Conservation (phyloP, 2,329 filamentous ascomycete genomes). For the Epichloe hybrida region DNA sequence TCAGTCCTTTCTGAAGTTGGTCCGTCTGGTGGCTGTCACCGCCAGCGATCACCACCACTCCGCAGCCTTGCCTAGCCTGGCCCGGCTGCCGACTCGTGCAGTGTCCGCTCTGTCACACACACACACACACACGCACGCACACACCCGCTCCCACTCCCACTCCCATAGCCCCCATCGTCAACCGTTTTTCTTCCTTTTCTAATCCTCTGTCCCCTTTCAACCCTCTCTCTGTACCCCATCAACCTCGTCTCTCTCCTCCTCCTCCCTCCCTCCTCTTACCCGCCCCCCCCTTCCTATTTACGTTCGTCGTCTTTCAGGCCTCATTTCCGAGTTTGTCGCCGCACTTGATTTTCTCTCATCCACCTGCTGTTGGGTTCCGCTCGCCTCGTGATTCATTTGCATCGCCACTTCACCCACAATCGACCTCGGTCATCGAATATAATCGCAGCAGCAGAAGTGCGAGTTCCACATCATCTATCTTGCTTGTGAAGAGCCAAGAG, state of each 20-base stretch:
- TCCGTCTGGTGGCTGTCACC: not conserved
- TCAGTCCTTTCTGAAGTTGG: not conserved
- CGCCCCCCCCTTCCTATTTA: conserved; percentile 7
- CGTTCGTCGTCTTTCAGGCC: conserved; percentile 5
- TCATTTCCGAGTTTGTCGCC: conserved; percentile 15
- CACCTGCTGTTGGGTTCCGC: not conserved
- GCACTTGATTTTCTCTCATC: conserved; percentile 3
- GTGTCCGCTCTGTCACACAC: not conserved
- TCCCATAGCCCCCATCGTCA: conserved; percentile 5
- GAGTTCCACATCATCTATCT: not conserved
- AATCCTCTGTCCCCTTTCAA: conserved; percentile 14
- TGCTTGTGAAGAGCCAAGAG: not conserved
- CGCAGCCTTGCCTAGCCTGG: not conserved
- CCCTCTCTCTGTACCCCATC: conserved; percentile 1
- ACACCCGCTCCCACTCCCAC: conserved; percentile 5
- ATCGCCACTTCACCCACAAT: conserved; percentile 3
- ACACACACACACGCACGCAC: not conserved
- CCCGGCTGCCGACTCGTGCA: not conserved
- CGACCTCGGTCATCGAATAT: conserved; percentile 1
- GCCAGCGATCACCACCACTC: not conserved
- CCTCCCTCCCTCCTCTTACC: conserved; percentile 8
- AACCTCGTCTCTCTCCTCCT: not conserved
- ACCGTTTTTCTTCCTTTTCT: conserved; percentile 12
- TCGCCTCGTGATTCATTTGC: not conserved
- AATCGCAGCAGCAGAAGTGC: not conserved